These are phyloP conservation scores for Aspergillus tubingensis DNA, from an alignment of 2,329 filamentous ascomycete genomes.

Conservation along the genomic window DNA sequence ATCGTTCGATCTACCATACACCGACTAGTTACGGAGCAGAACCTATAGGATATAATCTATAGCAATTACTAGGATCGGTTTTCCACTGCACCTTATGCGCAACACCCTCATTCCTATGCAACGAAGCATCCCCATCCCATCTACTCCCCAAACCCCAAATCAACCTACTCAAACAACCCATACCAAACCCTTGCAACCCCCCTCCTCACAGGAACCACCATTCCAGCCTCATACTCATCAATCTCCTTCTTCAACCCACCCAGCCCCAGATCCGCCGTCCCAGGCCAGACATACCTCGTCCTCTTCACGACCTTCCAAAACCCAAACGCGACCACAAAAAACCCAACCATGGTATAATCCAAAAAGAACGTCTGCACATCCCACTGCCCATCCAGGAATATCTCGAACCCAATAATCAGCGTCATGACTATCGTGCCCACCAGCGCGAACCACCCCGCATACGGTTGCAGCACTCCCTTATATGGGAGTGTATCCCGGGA, in stretches of 20 bases:
- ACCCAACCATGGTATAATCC: slow-evolving; percentile 65
- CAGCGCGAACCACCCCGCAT: slow-evolving; percentile 66
- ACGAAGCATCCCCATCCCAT: not conserved
- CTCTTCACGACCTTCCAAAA: slow-evolving; percentile 68
- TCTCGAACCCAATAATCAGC: slow-evolving; percentile 69
- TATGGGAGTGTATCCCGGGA: slow-evolving; percentile 69
- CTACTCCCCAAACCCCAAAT: not conserved
- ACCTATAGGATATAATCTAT: too few relatives aligned
- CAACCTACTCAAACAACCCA: slow-evolving; percentile 11
- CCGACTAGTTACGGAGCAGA: too few relatives aligned
- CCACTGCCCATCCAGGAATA: slow-evolving; percentile 69
- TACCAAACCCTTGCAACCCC: slow-evolving; percentile 3
- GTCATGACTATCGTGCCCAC: slow-evolving; percentile 66
- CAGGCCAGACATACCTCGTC: slow-evolving; percentile 57
- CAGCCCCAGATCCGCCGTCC: slow-evolving; percentile 58
- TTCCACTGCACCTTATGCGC: too few relatives aligned
- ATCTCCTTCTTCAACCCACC: slow-evolving; percentile 27
- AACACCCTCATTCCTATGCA: not conserved
- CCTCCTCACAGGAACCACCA: not conserved
- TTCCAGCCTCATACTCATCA: slow-evolving; percentile 27
- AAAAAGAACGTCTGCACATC: slow-evolving; percentile 67
- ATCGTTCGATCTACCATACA: slow-evolving; percentile 8
- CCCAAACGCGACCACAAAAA: slow-evolving; percentile 66
- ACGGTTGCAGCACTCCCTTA: slow-evolving; percentile 67
- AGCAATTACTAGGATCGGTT: too few relatives aligned